Evolutionary conservation across 2,329 filamentous ascomycete species (phyloP).

Genomic region (Gaeumannomyces sp.): DNA sequence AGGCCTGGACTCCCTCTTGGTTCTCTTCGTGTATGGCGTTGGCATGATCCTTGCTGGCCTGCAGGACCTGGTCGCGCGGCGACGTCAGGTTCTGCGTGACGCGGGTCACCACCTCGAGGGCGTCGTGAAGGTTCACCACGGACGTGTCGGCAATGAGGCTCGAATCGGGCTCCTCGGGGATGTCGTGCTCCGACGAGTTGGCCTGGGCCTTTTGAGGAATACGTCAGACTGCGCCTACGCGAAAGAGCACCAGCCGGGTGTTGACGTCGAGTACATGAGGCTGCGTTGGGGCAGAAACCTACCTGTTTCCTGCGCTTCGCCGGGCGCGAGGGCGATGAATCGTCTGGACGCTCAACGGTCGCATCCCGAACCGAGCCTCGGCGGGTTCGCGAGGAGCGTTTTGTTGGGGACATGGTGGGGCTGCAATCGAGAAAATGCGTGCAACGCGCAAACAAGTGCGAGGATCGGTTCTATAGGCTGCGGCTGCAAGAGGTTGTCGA

Average conservation of each 20-base stretch:
- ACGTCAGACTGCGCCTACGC: not conserved
- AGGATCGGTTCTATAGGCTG: not conserved
- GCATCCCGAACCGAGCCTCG: slow-evolving; percentile 17
- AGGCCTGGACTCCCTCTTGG: slow-evolving; percentile 61
- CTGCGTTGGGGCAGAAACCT: slow-evolving; percentile 14
- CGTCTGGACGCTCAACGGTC: slow-evolving; percentile 27
- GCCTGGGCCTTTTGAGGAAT: slow-evolving; percentile 14
- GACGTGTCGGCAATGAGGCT: slow-evolving; percentile 36
- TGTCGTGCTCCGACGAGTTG: slow-evolving; percentile 22
- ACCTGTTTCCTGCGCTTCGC: slow-evolving; percentile 60
- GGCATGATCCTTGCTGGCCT: slow-evolving; percentile 56
- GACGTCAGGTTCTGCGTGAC: slow-evolving; percentile 44
- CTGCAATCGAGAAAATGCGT: not conserved
- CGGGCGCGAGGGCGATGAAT: slow-evolving; percentile 56
- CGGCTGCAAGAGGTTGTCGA: too few species aligned
- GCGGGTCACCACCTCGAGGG: slow-evolving; percentile 50
- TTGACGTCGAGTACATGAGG: not conserved
- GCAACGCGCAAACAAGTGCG: not conserved
- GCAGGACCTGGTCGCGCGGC: slow-evolving; percentile 40
- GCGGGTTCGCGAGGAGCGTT: slow-evolving; percentile 8
- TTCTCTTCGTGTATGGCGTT: slow-evolving; percentile 59
- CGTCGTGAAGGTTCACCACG: slow-evolving; percentile 35
- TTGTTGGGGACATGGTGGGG: slow-evolving; percentile 6
- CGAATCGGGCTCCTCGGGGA: slow-evolving; percentile 39
- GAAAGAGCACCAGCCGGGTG: not conserved